Conservation (phyloP, 306 rosid genomes). For the Cicer yamashitae region DNA sequence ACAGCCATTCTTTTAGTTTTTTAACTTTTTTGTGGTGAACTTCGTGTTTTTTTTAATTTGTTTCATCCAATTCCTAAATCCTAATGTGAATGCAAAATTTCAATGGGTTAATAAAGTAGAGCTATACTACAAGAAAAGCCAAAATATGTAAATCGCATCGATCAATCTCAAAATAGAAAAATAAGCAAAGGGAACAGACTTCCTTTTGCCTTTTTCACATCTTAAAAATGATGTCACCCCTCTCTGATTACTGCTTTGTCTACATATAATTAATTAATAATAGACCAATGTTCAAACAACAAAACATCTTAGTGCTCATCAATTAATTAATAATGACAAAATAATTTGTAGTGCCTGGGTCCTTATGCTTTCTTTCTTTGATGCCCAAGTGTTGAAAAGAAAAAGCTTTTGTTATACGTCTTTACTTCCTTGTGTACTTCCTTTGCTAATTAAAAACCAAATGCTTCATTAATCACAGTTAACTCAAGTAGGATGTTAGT, state of each 20-base stretch:
- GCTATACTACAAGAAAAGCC: not conserved
- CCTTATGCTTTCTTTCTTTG: not conserved
- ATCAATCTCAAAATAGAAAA: conserved; percentile 21
- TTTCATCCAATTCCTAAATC: not conserved
- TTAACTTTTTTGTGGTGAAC: no score
- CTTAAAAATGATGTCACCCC: conserved; percentile 27
- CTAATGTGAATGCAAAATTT: conserved; percentile 38
- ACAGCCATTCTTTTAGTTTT: not conserved
- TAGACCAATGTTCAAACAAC: not conserved
- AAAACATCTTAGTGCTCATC: not conserved
- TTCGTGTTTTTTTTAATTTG: not conserved
- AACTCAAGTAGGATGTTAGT: no score
- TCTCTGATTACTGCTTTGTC: conserved; percentile 28
- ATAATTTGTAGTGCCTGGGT: not conserved
- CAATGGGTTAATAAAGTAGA: conserved; percentile 1
- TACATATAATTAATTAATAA: not conserved
- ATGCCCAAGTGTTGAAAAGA: conserved; percentile 14
- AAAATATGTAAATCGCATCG: conserved; percentile 10
- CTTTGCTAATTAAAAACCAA: not conserved
- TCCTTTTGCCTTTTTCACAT: conserved; percentile 44
- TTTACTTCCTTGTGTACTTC: not conserved
- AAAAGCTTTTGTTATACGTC: not conserved
- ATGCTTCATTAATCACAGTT: not conserved
- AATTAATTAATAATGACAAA: not conserved
- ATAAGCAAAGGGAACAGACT: conserved; percentile 26